These are phyloP conservation scores for Pleoardoris graminearum DNA, from an alignment of 2,329 filamentous ascomycete species.

Conservation along the genomic window DNA sequence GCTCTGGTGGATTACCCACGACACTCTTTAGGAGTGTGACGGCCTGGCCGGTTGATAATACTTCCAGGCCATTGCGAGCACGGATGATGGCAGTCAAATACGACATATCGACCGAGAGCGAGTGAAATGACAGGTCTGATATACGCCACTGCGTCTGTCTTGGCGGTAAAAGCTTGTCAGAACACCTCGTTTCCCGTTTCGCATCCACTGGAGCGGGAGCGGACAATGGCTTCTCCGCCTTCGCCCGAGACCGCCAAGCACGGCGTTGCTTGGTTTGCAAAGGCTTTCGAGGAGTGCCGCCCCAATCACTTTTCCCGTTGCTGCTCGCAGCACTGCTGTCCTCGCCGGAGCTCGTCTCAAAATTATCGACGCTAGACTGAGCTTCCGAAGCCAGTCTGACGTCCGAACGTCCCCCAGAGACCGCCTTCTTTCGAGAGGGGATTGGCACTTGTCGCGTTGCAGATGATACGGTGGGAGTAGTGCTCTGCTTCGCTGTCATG, in stretches of 20 bases:
- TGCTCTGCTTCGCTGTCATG: constrained; percentile 6
- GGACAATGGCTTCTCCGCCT: constrained; percentile 4
- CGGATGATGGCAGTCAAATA: constrained; percentile 10
- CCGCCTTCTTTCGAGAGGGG: too few relatives aligned
- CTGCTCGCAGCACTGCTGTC: too few relatives aligned
- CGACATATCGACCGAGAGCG: constrained; percentile 5
- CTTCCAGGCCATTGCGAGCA: background rate
- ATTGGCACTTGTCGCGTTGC: constrained; percentile 4
- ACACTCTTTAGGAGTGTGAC: constrained; percentile 6
- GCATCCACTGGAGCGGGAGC: background rate
- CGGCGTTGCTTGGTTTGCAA: background rate
- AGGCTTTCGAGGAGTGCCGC: constrained; percentile 1
- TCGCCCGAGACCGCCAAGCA: background rate
- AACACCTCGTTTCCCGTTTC: background rate
- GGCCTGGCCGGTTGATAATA: constrained; percentile 3
- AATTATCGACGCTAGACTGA: too few relatives aligned
- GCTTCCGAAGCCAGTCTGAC: too few relatives aligned
- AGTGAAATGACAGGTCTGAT: constrained; percentile 4
- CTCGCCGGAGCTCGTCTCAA: too few relatives aligned
- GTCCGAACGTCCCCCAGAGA: too few relatives aligned
- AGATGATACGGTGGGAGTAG: constrained; percentile 3
- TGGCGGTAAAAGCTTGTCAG: constrained; percentile 1
- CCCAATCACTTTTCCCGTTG: background rate
- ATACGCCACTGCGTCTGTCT: constrained; percentile 6
- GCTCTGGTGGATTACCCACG: constrained; percentile 1